Percentiles rank a stretch among this genome's conserved stretches.
Conservation (phyloP, 345 rosid species). For the Gynandropsis gynandra region DNA sequence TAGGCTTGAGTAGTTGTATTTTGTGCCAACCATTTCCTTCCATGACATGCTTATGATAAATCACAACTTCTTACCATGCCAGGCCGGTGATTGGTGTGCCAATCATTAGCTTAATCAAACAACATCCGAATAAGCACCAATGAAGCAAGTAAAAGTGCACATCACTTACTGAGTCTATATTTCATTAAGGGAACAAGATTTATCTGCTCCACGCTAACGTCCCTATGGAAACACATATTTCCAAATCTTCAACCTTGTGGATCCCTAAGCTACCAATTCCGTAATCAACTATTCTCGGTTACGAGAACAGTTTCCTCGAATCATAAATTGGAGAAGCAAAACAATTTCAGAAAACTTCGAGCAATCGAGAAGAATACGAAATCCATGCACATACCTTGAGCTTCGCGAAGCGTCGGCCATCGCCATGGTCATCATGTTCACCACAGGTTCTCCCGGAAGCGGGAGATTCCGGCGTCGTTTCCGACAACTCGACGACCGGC, state of each 20-base stretch:
- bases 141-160: too few species aligned
- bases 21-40: not conserved
- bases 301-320: not conserved
- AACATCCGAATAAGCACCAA: too few species aligned
- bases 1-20: not conserved
- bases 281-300: not conserved
- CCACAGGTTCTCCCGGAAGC: conserved; percentile 26
- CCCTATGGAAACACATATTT: too few species aligned
- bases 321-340: conserved; percentile 10
- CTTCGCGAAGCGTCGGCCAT: conserved; percentile 26
- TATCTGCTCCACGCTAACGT: not conserved
- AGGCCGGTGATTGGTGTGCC: too few species aligned
- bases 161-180: too few species aligned
- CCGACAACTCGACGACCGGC: conserved; percentile 63
- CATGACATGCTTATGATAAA: not conserved
- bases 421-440: not conserved
- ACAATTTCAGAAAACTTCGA: conserved; percentile 10
- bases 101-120: too few species aligned
- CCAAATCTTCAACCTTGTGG: too few species aligned
- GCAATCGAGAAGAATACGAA: not conserved
- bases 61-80: not conserved
- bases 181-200: too few species aligned
- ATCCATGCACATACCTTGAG: conserved; percentile 45
- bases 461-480: conserved; percentile 32
- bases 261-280: not conserved